phyloP scores from a whole-genome alignment of 1,284 basidiomycete genomes.

The Apiotrichum montevideense region DNA sequence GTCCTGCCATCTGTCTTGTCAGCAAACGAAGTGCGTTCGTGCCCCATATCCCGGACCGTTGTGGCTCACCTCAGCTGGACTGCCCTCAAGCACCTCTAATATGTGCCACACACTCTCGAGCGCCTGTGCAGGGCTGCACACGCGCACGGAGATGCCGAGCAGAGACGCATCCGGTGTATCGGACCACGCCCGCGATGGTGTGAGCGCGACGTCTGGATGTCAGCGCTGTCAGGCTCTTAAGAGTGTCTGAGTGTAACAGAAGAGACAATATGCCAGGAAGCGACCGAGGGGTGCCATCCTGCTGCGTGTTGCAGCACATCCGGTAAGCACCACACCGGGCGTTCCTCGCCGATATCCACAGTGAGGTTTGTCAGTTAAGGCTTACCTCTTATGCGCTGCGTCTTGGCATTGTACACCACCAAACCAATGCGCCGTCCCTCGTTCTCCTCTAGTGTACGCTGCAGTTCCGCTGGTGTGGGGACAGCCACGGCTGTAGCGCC shows the following conservation, averaged over 20 bases:
- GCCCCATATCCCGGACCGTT: background rate
- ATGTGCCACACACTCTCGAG: slow-evolving; percentile 97
- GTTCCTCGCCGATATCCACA: too few species aligned
- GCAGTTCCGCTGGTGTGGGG: slow-evolving; percentile 67
- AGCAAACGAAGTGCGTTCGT: background rate
- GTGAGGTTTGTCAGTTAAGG: slow-evolving; percentile 8
- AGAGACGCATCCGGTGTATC: slow-evolving; percentile 61
- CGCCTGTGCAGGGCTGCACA: slow-evolving; percentile 80
- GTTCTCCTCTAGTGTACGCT: slow-evolving; percentile 74
- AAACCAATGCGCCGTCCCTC: slow-evolving; percentile 74
- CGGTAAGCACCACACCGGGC: too few species aligned
- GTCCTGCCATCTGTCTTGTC: slow-evolving; percentile 47
- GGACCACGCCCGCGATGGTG: slow-evolving; percentile 75
- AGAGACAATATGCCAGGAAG: too few species aligned
- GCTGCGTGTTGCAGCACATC: too few species aligned
- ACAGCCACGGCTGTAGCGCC: slow-evolving; percentile 28
- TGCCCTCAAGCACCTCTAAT: slow-evolving; percentile 89
- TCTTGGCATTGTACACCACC: slow-evolving; percentile 87
- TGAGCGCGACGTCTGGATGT: slow-evolving; percentile 66
- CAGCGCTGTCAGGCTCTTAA: background rate
- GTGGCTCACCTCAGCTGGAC: slow-evolving; percentile 68
- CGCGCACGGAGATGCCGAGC: slow-evolving; percentile 83
- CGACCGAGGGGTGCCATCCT: too few species aligned
- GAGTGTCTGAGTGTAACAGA: too few species aligned
- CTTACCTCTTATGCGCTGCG: slow-evolving; percentile 71